Conservation (phyloP, 2,329 filamentous ascomycete species). For the Exophiala sp. region DNA sequence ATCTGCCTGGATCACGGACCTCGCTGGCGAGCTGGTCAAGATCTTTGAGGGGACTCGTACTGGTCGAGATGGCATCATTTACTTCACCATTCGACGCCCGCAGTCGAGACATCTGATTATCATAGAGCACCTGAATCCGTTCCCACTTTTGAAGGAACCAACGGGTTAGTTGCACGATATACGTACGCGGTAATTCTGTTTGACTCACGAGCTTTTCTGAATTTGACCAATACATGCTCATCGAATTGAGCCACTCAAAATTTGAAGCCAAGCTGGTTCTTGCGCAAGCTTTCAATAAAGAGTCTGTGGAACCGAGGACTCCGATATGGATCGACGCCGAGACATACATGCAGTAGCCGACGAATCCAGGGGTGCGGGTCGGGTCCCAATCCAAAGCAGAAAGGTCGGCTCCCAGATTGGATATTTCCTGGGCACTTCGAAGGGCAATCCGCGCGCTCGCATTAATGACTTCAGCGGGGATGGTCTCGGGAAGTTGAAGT, state of each 20-base stretch:
- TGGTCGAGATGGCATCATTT: not conserved
- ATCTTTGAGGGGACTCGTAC: not conserved
- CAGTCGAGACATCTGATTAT: slow-evolving; percentile 4
- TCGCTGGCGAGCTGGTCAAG: slow-evolving; percentile 8
- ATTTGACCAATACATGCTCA: slow-evolving; percentile 16
- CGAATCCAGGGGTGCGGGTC: slow-evolving; percentile 9
- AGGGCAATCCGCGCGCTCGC: slow-evolving; percentile 10
- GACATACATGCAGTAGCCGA: slow-evolving; percentile 16
- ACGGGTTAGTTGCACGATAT: not conserved
- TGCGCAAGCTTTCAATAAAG: slow-evolving; percentile 1
- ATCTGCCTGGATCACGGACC: slow-evolving; percentile 1
- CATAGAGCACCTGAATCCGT: slow-evolving; percentile 13
- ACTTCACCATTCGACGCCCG: no score
- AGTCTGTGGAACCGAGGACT: slow-evolving; percentile 9
- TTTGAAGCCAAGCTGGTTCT: slow-evolving; percentile 8
- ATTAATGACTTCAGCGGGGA: slow-evolving; percentile 5
- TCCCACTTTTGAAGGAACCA: not conserved
- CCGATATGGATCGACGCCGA: slow-evolving; percentile 11
- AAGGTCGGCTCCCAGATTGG: slow-evolving; percentile 7
- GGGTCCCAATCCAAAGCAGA: slow-evolving; percentile 9
- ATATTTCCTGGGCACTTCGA: slow-evolving; percentile 8
- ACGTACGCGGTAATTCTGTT: not conserved
- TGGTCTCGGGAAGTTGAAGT: not conserved
- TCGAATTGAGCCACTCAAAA: slow-evolving; percentile 8
- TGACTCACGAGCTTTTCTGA: slow-evolving; percentile 10